Evolutionary conservation across 2,329 filamentous ascomycete species (phyloP).

Genomic region (Emericellopsis atlantica): DNA sequence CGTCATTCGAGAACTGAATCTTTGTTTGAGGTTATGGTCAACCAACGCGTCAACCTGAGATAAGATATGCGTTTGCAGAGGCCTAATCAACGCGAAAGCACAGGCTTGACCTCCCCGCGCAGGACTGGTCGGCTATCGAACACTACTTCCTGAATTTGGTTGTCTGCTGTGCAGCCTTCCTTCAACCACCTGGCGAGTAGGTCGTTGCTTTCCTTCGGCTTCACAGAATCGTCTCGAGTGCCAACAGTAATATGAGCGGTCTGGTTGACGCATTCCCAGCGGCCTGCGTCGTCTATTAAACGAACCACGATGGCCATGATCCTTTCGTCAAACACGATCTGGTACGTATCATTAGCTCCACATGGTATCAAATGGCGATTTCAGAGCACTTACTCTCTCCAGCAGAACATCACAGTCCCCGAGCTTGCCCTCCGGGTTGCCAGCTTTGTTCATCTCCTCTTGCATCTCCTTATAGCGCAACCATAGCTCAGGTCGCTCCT

Average conservation of each 20-base stretch:
- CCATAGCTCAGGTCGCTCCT: conserved; percentile 60
- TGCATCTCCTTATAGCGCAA: conserved; percentile 54
- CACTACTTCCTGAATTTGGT: conserved; percentile 32
- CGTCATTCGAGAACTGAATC: no score
- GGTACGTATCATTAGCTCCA: conserved; percentile 5
- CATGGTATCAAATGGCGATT: conserved; percentile 1
- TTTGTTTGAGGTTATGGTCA: no score
- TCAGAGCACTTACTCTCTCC: conserved; percentile 34
- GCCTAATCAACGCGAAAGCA: conserved; percentile 11
- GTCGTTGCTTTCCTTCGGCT: conserved; percentile 91
- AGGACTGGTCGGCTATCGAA: conserved; percentile 35
- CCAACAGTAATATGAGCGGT: conserved; percentile 85
- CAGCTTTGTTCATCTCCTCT: conserved; percentile 22
- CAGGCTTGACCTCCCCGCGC: conserved; percentile 32
- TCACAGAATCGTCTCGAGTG: conserved; percentile 60
- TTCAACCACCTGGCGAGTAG: conserved; percentile 66
- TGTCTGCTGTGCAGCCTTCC: conserved; percentile 28
- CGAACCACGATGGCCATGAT: conserved; percentile 88
- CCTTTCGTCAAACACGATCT: conserved; percentile 71
- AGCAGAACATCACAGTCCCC: conserved; percentile 53
- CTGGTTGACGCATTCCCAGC: conserved; percentile 61
- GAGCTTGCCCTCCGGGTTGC: conserved; percentile 23
- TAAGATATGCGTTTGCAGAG: no score
- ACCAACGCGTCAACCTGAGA: no score
- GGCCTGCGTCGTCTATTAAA: conserved; percentile 40